Percentiles rank a stretch among this genome's conserved stretches.
Conservation (phyloP, 176 grass and related monocot genomes). For the Calamus simplicifolius region DNA sequence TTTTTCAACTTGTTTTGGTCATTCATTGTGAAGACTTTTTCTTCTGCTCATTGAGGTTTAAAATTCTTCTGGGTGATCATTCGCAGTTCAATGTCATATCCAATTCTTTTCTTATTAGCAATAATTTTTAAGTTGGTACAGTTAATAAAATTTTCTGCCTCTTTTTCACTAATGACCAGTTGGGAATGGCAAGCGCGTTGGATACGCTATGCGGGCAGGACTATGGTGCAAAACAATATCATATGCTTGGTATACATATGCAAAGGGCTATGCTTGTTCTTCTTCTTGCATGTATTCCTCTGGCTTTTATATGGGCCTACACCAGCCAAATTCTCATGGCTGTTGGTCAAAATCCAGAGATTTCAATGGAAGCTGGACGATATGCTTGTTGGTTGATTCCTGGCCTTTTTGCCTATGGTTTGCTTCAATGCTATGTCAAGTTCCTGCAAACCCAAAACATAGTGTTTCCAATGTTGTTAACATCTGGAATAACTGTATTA, state of each 20-base stretch:
- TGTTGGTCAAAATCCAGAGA: conserved; percentile 79
- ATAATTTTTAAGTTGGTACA: not conserved
- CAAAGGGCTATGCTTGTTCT: conserved; percentile 72
- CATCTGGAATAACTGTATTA: conserved; percentile 52
- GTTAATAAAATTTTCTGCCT: conserved; percentile 1
- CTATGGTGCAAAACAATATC: conserved; percentile 60
- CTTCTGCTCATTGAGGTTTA: too few species aligned
- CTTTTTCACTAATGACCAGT: conserved; percentile 32
- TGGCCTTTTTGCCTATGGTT: conserved; percentile 74
- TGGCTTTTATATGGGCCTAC: conserved; percentile 57
- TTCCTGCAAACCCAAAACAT: conserved; percentile 85
- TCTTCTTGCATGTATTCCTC: conserved; percentile 40
- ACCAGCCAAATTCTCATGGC: conserved; percentile 45
- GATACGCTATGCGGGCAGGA: conserved; percentile 76
- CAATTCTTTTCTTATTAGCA: not conserved
- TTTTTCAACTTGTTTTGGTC: too few species aligned
- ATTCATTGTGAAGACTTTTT: too few species aligned
- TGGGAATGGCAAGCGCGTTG: conserved; percentile 72
- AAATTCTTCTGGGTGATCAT: too few species aligned
- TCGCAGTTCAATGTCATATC: not conserved
- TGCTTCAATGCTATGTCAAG: conserved; percentile 79
- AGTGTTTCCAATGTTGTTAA: conserved; percentile 54
- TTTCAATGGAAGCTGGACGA: conserved; percentile 57
- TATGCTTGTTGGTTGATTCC: conserved; percentile 68
- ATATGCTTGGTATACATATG: conserved; percentile 47